Conservation (phyloP, 2,329 filamentous ascomycete species). For the Xylogone sp. region DNA sequence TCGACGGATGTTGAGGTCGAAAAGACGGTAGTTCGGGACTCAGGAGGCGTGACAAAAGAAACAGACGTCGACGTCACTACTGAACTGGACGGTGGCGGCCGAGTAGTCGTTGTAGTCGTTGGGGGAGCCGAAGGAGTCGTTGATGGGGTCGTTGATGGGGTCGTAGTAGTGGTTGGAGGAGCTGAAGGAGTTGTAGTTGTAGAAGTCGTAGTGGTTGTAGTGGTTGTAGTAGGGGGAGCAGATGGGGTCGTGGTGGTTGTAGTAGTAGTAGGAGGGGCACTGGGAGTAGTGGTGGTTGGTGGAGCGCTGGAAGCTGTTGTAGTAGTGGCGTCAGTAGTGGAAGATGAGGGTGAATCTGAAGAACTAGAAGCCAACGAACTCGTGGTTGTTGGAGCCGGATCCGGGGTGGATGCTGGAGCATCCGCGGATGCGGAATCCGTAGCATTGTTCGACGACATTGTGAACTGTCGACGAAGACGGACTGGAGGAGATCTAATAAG, state of each 20-base stretch:
- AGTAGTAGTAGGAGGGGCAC: constrained; percentile 3
- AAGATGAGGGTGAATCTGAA: constrained; percentile 7
- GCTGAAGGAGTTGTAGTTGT: constrained; percentile 19
- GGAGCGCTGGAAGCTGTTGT: constrained; percentile 8
- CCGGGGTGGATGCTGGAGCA: constrained; percentile 10
- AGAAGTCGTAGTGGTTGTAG: constrained; percentile 16
- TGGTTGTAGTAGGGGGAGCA: constrained; percentile 22
- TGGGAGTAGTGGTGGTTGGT: constrained; percentile 1
- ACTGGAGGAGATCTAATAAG: constrained; percentile 5
- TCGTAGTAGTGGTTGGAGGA: constrained; percentile 13
- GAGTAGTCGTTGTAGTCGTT: constrained; percentile 7
- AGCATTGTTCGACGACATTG: constrained; percentile 20
- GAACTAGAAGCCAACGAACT: constrained; percentile 13
- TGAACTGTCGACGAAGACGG: constrained; percentile 14
- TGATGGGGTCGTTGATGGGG: constrained; percentile 5
- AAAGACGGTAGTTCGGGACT: neutral
- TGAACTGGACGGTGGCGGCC: constrained; percentile 2
- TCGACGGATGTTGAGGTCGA: constrained; percentile 4
- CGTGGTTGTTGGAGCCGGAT: constrained; percentile 11
- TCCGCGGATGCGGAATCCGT: constrained; percentile 19
- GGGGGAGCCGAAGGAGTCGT: constrained; percentile 9
- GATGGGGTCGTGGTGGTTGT: constrained; percentile 6
- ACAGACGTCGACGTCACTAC: neutral
- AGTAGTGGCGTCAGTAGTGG: constrained; percentile 7
- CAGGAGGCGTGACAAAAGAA: neutral